Conservation (phyloP, 768 basidiomycete genomes). For the Phylloporus rhodoxanthus region DNA sequence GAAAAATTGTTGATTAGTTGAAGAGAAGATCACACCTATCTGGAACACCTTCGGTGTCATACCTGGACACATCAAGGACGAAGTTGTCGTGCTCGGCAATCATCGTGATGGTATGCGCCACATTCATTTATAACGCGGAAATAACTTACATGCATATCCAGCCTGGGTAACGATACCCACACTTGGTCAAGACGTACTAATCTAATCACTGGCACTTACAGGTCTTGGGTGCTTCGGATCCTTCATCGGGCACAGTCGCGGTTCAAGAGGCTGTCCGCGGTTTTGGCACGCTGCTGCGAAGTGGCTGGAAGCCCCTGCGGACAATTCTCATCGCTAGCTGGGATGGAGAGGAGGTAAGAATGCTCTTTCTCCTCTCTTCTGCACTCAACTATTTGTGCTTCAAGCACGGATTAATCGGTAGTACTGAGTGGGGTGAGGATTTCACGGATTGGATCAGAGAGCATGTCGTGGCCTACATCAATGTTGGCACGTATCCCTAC, state of each 20-base stretch:
- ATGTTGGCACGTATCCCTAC: slow-evolving; percentile 45
- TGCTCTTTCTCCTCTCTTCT: neutral
- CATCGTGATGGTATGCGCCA: slow-evolving; percentile 75
- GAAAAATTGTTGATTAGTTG: slow-evolving; percentile 40
- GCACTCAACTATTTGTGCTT: slow-evolving; percentile 1
- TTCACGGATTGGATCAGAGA: slow-evolving; percentile 75
- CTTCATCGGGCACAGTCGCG: slow-evolving; percentile 51
- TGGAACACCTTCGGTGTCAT: slow-evolving; percentile 88
- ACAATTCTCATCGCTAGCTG: slow-evolving; percentile 74
- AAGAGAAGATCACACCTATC: slow-evolving; percentile 78
- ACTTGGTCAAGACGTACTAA: neutral
- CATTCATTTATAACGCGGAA: neutral
- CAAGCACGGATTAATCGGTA: slow-evolving; percentile 71
- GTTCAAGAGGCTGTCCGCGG: slow-evolving; percentile 53
- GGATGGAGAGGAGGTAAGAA: slow-evolving; percentile 66
- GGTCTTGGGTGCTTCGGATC: slow-evolving; percentile 51
- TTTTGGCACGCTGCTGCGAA: slow-evolving; percentile 43
- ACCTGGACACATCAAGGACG: slow-evolving; percentile 78
- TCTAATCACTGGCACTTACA: slow-evolving; percentile 9
- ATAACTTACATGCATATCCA: slow-evolving; percentile 10
- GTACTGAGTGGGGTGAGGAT: slow-evolving; percentile 94
- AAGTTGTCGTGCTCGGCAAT: slow-evolving; percentile 81
- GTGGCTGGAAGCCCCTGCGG: slow-evolving; percentile 65
- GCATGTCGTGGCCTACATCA: slow-evolving; percentile 84
- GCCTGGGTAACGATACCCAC: slow-evolving; percentile 18